Percentiles rank a stretch among this genome's conserved stretches.
phyloP scores from a whole-genome alignment of 148 eudicot genomes.

The Vaccinium myrtillus region DNA sequence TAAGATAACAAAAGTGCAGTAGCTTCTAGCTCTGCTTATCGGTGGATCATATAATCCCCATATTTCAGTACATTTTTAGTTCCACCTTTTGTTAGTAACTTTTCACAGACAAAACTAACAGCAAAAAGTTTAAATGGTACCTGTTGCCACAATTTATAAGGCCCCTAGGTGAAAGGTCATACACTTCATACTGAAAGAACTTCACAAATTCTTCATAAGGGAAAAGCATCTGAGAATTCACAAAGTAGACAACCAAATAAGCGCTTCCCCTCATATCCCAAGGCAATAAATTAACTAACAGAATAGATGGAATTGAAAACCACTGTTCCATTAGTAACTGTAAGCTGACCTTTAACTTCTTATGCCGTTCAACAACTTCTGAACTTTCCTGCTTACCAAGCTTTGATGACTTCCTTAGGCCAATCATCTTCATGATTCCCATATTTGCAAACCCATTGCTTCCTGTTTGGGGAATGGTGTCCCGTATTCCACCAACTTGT shows the following conservation, averaged over 20 bases:
- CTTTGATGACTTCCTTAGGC: conserved; percentile 63
- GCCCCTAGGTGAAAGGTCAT: conserved; percentile 73
- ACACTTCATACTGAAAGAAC: conserved; percentile 57
- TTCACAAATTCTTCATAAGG: conserved; percentile 76
- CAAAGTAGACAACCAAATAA: conserved; percentile 1
- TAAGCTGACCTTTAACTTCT: conserved; percentile 59
- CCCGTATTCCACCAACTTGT: conserved; percentile 37
- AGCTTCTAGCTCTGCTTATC: background rate
- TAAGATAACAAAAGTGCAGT: background rate
- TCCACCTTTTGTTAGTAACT: background rate
- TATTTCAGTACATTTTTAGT: background rate
- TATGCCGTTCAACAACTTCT: conserved; percentile 34
- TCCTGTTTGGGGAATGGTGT: conserved; percentile 41
- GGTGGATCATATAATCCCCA: background rate
- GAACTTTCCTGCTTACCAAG: conserved; percentile 35
- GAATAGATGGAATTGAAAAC: background rate
- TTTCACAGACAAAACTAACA: background rate
- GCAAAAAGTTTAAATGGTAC: conserved; percentile 26
- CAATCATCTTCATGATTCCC: conserved; percentile 60
- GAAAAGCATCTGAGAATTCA: conserved; percentile 69
- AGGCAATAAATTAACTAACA: background rate
- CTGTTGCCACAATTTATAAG: conserved; percentile 92
- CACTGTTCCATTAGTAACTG: background rate
- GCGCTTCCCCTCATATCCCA: background rate
- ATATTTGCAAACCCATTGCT: conserved; percentile 44